A percentile compares a stretch with the other conserved stretches of the same genome.
These are phyloP conservation scores for Lipomyces starkeyi DNA, from an alignment of 805 yeast species.

Conservation along the genomic window DNA sequence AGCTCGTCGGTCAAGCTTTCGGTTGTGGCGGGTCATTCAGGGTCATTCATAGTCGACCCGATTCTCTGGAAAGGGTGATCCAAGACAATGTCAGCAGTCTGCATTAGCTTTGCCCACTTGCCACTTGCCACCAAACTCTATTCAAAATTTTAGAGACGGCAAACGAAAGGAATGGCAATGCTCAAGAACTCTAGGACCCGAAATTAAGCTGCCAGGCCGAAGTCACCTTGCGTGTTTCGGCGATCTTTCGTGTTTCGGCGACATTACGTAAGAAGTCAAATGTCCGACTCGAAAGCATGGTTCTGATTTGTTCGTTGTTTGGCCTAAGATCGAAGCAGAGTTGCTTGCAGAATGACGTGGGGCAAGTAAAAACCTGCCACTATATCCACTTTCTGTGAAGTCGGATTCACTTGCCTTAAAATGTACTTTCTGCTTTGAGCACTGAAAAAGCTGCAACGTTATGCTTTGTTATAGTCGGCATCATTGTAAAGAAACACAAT, in stretches of 20 bases:
- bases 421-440: too few relatives aligned
- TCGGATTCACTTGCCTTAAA: background rate
- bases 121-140: background rate
- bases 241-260: too few relatives aligned
- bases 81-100: slow-evolving; percentile 3
- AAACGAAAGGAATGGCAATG: background rate
- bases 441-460: too few relatives aligned
- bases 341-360: background rate
- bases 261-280: background rate
- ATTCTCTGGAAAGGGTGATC: background rate
- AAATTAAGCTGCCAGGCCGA: too few relatives aligned
- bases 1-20: background rate
- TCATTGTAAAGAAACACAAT: background rate
- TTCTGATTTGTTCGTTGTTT: background rate
- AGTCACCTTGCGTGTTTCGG: too few relatives aligned
- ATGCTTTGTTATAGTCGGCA: too few relatives aligned
- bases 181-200: too few relatives aligned
- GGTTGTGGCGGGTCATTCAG: background rate
- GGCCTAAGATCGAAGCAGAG: background rate
- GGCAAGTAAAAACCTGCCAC: background rate
- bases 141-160: background rate
- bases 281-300: background rate
- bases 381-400: background rate
- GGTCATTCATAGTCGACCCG: background rate
- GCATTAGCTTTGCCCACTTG: slow-evolving; percentile 2